Evolutionary conservation across 306 rosid species (phyloP), one percentile per base, ranked within the genome.

Genomic region (Betula pendula): DNA sequence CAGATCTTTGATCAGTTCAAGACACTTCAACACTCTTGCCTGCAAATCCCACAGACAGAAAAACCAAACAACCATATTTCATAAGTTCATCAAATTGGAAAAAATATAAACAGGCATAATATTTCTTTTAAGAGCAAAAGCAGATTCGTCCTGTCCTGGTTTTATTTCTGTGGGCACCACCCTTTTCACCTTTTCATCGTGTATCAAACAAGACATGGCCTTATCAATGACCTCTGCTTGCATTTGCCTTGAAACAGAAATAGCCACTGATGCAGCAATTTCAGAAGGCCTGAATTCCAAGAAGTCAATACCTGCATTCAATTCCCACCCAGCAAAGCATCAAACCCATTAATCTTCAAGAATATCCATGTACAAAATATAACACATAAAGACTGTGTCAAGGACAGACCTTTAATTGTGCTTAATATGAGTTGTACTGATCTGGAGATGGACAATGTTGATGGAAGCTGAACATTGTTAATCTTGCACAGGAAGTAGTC

Each of bases 271-370:
- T 43, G 93, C 89, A 29, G 96, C 98, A 19, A 93, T 88, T 83
- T 93, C 98, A 69, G 97, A 93, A 67, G 98, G 91, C 76, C 53
- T 82, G 84, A 88, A 91, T 74, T 93, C 96, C 92, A 93, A 91
- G 87, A 93, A 91, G 79, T 93, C 89, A 81, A 88, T 75, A 75
- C 84, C 98, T 93, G 89, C 86, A 90, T 83, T 84, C 60, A 56
- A 81, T 78, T 72, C 70, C 84, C 83, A 72, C 74, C 76, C 74
- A 79, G 75, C 48, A 77, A 44, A 68, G 74, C n/a, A n/a, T n/a
- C n/a, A n/a, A n/a, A n/a, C n/a, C n/a, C 89, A 82, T 85, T 81
- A 81, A 74, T 83, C 59, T 66, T 67, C 74, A 63, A 75, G 72
- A 80, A 65, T 81, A 78, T 44, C 44, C 59, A 52, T 43, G 19